Conservation (phyloP, 1,139 yeast genomes). For the Scheffersomyces segobiensis region DNA sequence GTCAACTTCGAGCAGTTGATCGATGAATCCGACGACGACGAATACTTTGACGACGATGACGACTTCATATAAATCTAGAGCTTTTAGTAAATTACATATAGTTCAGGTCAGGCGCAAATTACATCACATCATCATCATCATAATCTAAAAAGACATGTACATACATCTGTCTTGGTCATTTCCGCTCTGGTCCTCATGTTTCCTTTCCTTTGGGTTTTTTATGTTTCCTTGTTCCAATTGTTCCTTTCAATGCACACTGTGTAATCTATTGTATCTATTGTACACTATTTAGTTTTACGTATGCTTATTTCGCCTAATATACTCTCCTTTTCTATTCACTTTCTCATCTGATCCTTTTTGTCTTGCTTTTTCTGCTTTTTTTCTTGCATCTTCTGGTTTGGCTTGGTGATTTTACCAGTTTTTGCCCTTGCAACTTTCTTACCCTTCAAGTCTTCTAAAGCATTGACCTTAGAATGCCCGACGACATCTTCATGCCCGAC, state of each 20-base stretch:
- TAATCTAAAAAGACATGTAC: not conserved
- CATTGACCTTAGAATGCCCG: conserved; percentile 70
- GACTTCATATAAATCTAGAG: conserved; percentile 41
- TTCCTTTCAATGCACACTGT: not conserved
- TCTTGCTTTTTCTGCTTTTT: conserved; percentile 12
- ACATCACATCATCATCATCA: not conserved
- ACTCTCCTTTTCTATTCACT: not conserved
- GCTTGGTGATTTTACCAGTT: conserved; percentile 9
- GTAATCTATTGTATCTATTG: not conserved
- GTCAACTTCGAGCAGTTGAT: conserved; percentile 93
- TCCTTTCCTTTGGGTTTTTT: not conserved
- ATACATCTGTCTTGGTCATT: not conserved
- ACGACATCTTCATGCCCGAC: conserved; percentile 67
- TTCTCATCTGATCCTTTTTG: conserved; percentile 4
- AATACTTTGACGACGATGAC: conserved; percentile 75
- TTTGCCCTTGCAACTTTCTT: conserved; percentile 22
- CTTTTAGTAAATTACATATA: not conserved
- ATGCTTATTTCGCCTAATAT: not conserved
- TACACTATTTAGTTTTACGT: not conserved
- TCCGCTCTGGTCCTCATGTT: not conserved
- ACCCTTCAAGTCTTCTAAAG: conserved; percentile 62
- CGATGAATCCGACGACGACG: conserved; percentile 84
- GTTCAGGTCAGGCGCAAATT: not conserved
- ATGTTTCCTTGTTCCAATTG: not conserved
- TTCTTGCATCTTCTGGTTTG: conserved; percentile 3